Evolutionary conservation across 2,329 filamentous ascomycete genomes (phyloP).

Genomic region (Polytolypa hystricis): DNA sequence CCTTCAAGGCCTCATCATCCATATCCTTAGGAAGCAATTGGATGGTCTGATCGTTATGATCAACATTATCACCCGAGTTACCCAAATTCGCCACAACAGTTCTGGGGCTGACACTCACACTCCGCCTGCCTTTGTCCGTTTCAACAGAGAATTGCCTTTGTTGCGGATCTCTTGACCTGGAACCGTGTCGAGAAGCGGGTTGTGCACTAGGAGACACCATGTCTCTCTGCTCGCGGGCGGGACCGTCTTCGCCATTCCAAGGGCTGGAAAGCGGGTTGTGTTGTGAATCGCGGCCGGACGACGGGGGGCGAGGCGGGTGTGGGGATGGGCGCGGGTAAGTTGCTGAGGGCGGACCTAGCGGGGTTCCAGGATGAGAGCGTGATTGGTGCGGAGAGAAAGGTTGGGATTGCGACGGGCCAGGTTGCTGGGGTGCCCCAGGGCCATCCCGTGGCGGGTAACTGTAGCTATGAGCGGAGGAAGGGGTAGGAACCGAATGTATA

Average conservation of each 20-base stretch:
- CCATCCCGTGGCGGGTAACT: constrained; percentile 26
- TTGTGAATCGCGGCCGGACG: constrained; percentile 27
- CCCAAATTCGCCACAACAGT: constrained; percentile 35
- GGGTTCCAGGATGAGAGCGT: constrained; percentile 30
- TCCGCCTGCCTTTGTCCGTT: constrained; percentile 57
- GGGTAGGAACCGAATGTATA: constrained; percentile 29
- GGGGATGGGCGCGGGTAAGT: constrained; percentile 26
- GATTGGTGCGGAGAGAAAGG: constrained; percentile 20
- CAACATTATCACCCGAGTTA: constrained; percentile 20
- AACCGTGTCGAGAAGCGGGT: constrained; percentile 32
- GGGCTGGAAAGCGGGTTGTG: constrained; percentile 23
- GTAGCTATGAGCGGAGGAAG: constrained; percentile 23
- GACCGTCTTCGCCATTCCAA: constrained; percentile 21
- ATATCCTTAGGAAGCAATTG: constrained; percentile 12
- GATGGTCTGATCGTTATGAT: constrained; percentile 17
- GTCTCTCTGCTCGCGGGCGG: constrained; percentile 17
- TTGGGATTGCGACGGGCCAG: constrained; percentile 21
- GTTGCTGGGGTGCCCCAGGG: constrained; percentile 23
- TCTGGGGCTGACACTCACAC: constrained; percentile 68
- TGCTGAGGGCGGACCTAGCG: constrained; percentile 35
- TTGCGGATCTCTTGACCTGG: constrained; percentile 19
- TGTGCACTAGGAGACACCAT: constrained; percentile 22
- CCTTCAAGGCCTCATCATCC: neutral
- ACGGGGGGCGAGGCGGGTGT: constrained; percentile 25
- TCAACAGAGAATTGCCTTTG: constrained; percentile 35